Base-by-base conservation (phyloP, 768 basidiomycete species). In the Rhizopogon salebrosus region DNA sequence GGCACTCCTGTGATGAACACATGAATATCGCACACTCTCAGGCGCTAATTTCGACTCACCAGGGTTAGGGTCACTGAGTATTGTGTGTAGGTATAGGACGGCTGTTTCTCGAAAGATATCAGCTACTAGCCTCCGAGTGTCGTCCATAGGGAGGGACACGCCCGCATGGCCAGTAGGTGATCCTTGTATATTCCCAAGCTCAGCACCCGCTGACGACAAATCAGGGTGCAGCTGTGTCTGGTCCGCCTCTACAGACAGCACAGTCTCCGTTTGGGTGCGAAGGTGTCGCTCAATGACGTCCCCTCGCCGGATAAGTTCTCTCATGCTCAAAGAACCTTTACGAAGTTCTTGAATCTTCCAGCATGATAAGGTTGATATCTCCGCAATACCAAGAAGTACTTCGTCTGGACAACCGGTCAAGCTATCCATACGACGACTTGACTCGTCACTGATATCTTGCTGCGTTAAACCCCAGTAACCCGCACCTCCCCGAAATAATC, bases 341-440 rank as follows among this genome's bases (percentile, higher is more conserved):
- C 75, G 79, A 52, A 76, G 71, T 63, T 90, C 83, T 45, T 75
- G 73, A 22, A 72, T 66, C 67, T 90, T 91, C 89, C 90, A 92
- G 58, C 83, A 78, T 4, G 85, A 80, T 27, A 92, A 77, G 6
- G 77, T 75, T n/a, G 85, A 83, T 20, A 80, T 76, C 62, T 92
- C 88, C 22, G 83, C 88, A 54, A 92, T 78, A 35, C 82, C 86
- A 54, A 91, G 78, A 64, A 92, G 68, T 8, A 82, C 85, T 60
- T 86, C 86, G 60, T 92, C 87, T 2, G 89, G 84, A 71, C 89
- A 91, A 26, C 89, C 89, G 22, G 80, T 84, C 54, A 91, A 68
- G 41, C 71, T 67, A 57, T 88, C 86, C 79, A 91, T 84, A 45
- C 77, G 78, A 58, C 83, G 68, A 49, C 79, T 73, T 48, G 70